Evolutionary conservation across 1,139 yeast species (phyloP).

Genomic region (Candida tropicalis): DNA sequence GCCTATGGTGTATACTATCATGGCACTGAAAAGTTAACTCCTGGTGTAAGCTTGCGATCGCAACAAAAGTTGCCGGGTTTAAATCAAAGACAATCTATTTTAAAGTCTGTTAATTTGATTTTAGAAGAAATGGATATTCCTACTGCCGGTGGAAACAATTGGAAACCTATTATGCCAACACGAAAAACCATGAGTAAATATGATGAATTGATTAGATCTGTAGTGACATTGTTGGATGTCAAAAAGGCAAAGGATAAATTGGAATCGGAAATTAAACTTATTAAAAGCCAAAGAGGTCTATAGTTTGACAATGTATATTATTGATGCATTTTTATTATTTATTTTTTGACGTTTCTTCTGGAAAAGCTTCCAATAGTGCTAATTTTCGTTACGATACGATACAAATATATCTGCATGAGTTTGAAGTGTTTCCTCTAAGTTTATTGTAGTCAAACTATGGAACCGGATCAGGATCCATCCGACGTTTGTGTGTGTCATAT

Average conservation of each 20-base stretch:
- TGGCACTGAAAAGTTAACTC: conserved; percentile 67
- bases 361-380: too few species aligned
- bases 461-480: too few species aligned
- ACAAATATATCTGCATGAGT: too few species aligned
- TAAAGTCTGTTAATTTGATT: conserved; percentile 71
- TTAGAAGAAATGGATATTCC: conserved; percentile 78
- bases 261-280: conserved; percentile 73
- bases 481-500: too few species aligned
- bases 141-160: conserved; percentile 55
- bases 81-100: conserved; percentile 60
- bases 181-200: conserved; percentile 76
- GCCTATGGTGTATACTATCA: conserved; percentile 86
- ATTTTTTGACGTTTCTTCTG: too few species aligned
- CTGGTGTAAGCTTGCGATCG: conserved; percentile 83
- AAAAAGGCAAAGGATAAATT: conserved; percentile 87
- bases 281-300: conserved; percentile 50
- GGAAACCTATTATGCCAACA: conserved; percentile 88
- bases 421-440: too few species aligned
- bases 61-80: conserved; percentile 51
- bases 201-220: conserved; percentile 74
- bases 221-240: conserved; percentile 75
- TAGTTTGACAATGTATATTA: conserved; percentile 18
- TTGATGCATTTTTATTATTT: too few species aligned
- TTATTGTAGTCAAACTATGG: too few species aligned
- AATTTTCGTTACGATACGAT: too few species aligned